phyloP scores from a whole-genome alignment of 768 basidiomycete genomes.

The Boletus subparvulus region DNA sequence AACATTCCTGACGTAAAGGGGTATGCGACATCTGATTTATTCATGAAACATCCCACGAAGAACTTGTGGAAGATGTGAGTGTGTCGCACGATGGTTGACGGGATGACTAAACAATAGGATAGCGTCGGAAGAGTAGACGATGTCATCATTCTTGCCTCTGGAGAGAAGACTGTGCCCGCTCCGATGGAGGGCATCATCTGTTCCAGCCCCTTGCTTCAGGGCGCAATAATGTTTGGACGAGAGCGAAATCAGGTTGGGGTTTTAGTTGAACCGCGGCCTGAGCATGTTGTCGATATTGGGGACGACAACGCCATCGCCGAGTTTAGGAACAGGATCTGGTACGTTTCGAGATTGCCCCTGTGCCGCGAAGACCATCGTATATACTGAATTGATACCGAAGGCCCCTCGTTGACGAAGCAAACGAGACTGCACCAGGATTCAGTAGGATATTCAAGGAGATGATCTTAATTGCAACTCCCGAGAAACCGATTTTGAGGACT shows the following conservation, averaged over 20 bases:
- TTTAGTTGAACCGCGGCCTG: background rate
- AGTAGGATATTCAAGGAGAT: slow-evolving; percentile 50
- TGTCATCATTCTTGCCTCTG: slow-evolving; percentile 32
- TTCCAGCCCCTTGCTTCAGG: slow-evolving; percentile 22
- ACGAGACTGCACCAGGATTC: slow-evolving; percentile 37
- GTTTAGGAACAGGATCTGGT: slow-evolving; percentile 28
- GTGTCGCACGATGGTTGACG: background rate
- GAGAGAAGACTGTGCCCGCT: slow-evolving; percentile 34
- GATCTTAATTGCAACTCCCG: slow-evolving; percentile 42
- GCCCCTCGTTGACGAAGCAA: slow-evolving; percentile 42
- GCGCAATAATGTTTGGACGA: slow-evolving; percentile 33
- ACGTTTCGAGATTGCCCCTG: background rate
- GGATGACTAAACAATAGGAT: background rate
- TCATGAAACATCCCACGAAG: slow-evolving; percentile 44
- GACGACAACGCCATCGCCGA: slow-evolving; percentile 7
- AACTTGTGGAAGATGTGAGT: slow-evolving; percentile 44
- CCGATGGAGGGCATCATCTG: slow-evolving; percentile 20
- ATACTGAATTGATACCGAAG: slow-evolving; percentile 14
- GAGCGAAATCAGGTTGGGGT: slow-evolving; percentile 32
- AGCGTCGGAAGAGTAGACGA: slow-evolving; percentile 42
- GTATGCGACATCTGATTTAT: slow-evolving; percentile 44
- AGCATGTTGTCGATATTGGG: slow-evolving; percentile 11
- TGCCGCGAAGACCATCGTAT: too few species aligned
- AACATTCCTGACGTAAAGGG: slow-evolving; percentile 37
- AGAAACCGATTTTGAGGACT: slow-evolving; percentile 42